Percentiles rank a stretch among this genome's conserved stretches.
These are phyloP conservation scores for Tuber calosporum DNA, from an alignment of 495 filamentous ascomycete species.

Conservation along the genomic window DNA sequence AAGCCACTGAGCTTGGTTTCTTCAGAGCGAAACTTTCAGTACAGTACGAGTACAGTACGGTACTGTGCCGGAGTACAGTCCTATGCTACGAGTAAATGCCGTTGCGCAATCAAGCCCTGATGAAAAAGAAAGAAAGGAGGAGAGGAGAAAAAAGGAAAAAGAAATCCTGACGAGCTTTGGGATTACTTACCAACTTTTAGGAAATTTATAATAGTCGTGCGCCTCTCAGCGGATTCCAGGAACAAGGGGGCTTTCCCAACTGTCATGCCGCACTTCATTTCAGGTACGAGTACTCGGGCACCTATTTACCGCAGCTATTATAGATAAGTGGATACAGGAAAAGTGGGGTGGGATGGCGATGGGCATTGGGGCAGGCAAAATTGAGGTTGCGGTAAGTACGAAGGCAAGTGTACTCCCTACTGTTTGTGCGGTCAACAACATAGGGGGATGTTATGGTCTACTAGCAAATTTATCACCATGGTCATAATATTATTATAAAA, in stretches of 20 bases:
- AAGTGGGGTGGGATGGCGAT: background rate
- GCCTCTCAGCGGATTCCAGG: background rate
- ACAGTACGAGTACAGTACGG: background rate
- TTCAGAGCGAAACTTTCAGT: background rate
- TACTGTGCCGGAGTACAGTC: background rate
- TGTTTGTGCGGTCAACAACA: no score
- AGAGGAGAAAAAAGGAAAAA: no score
- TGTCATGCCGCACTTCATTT: background rate
- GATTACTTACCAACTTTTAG: background rate
- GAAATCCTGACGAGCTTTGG: background rate
- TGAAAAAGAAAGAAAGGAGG: background rate
- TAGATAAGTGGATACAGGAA: background rate
- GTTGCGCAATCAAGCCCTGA: background rate
- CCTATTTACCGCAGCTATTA: background rate
- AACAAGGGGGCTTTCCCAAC: background rate
- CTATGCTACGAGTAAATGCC: no score
- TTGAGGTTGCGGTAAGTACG: background rate
- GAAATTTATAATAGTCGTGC: slow-evolving; percentile 1
- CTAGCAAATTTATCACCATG: no score
- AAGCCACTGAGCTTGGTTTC: background rate
- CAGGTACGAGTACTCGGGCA: slow-evolving; percentile 1
- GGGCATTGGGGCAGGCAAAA: background rate
- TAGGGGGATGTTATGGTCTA: no score
- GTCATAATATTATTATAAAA: no score
- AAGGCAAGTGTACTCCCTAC: no score